Base-by-base conservation (phyloP, 2,329 filamentous ascomycete genomes). In the Elsinoe ampelina region DNA sequence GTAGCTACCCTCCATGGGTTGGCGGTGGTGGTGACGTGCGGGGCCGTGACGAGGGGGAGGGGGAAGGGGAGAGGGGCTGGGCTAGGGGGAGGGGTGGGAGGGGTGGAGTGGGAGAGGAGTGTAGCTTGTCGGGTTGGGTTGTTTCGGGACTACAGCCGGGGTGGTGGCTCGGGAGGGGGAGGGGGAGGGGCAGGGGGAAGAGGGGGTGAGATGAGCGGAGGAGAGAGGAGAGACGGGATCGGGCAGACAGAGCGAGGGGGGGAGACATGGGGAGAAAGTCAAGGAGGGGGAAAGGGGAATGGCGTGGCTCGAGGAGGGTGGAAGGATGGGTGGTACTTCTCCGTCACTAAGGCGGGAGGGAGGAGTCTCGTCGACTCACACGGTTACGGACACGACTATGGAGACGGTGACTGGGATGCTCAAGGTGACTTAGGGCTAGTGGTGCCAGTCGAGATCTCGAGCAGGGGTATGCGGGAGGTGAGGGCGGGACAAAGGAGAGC, bases 41-140 rank as follows among this genome's bases (percentile, higher is more conserved):
- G 95, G 67, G 89, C 86, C 58, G 86, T 85, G 41, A 95, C 89
- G n/a, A 86, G 84, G 62, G 85, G 95, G 72, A 83, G 86, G 60
- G 76, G 77, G 3, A 65, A 61, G 35, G 66, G 67, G 3, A 42
- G 65, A 2, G 84, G 80, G 61, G 86, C 90, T 12, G 80, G 85
- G 10, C 74, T 97, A 50, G 80, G 85, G 55, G 86, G 90, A 13
- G 83, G 88, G 39, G 77, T 96, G 60, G 85, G 85, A 57, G 84
- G 86, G 12, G 77, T 77, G 17, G 81, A 86, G 41, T 96, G 91
- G 91, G 90, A 95, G 59, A 83, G 82, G 61, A 85, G 83, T 32
- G 75, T 95, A 36, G 81, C 82, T 60, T 87, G 83, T 41, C 79
- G 89, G 55, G 69, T 95, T 59, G 85, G 86, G 20, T 70, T 95